Evolutionary conservation across 129 eudicot genomes (phyloP).

Genomic region (Flaveria ramosissima): DNA sequence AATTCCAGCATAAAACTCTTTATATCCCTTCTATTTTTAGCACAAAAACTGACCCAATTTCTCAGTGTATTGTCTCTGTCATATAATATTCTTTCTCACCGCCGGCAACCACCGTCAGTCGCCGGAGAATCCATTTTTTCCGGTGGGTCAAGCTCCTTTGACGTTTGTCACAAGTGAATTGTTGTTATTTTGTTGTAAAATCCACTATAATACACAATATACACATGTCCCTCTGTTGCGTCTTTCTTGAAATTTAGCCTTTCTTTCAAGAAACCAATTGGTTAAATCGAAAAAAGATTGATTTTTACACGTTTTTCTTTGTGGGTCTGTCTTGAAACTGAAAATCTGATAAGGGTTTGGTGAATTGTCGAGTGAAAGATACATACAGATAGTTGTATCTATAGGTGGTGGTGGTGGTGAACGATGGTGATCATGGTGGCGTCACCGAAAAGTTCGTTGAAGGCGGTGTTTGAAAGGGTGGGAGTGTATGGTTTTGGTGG

Average conservation of each 20-base stretch:
- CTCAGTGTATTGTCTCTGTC: not conserved
- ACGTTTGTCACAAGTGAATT: not conserved
- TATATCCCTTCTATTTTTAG: slow-evolving; percentile 6
- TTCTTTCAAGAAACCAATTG: slow-evolving; percentile 12
- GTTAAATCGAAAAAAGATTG: slow-evolving; percentile 12
- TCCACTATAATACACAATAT: not conserved
- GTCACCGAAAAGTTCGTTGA: slow-evolving; percentile 49
- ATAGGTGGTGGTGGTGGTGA: slow-evolving; percentile 24
- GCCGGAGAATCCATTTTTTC: not conserved
- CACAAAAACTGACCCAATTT: slow-evolving; percentile 29
- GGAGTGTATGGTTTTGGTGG: slow-evolving; percentile 75
- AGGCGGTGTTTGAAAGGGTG: slow-evolving; percentile 69
- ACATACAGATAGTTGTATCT: slow-evolving; percentile 28
- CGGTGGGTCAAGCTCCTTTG: not conserved
- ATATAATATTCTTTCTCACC: not conserved
- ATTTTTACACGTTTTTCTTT: slow-evolving; percentile 13
- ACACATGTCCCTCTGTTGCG: slow-evolving; percentile 32
- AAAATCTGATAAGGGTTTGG: slow-evolving; percentile 16
- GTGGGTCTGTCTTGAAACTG: slow-evolving; percentile 28
- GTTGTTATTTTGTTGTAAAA: not conserved
- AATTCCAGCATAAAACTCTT: slow-evolving; percentile 37
- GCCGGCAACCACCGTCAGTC: not conserved
- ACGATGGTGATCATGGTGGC: slow-evolving; percentile 50
- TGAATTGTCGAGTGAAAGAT: slow-evolving; percentile 15
- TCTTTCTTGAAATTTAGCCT: slow-evolving; percentile 22